Conservation (phyloP, 345 rosid species). For the Eucalyptus cloeziana region DNA sequence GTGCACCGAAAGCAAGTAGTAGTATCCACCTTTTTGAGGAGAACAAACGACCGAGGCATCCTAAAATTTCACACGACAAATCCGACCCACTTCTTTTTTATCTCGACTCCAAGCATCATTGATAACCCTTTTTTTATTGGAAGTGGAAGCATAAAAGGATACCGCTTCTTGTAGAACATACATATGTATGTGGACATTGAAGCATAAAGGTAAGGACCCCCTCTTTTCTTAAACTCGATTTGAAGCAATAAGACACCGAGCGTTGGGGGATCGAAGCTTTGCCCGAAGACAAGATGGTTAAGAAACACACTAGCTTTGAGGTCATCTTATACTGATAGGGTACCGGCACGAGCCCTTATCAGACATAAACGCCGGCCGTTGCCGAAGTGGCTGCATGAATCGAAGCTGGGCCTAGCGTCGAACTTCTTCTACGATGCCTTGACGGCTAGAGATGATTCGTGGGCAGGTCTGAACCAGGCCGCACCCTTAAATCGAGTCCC, state of each 20-base stretch:
- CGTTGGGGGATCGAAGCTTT: not conserved
- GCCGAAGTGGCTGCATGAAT: not conserved
- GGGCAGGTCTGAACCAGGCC: not conserved
- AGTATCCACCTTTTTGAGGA: not conserved
- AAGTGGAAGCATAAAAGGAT: not conserved
- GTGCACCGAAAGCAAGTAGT: not conserved
- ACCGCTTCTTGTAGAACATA: not conserved
- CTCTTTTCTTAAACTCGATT: not conserved
- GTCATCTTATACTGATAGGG: rapidly evolving
- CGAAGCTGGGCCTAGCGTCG: not conserved
- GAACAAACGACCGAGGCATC: not conserved
- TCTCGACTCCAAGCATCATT: not conserved
- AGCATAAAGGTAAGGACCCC: not conserved
- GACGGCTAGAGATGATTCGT: not conserved
- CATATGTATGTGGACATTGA: not conserved
- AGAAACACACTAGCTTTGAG: not conserved
- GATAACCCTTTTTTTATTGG: not conserved
- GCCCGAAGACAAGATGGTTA: not conserved
- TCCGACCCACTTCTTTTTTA: not conserved
- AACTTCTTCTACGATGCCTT: not conserved
- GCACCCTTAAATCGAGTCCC: not conserved
- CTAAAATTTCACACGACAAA: not conserved
- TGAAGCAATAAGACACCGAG: not conserved
- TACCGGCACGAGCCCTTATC: not conserved
- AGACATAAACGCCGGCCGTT: not conserved